Percentiles rank a stretch among this genome's conserved stretches.
These are phyloP conservation scores for Podospora appendiculata DNA, from an alignment of 495 filamentous ascomycete genomes.

Conservation along the genomic window DNA sequence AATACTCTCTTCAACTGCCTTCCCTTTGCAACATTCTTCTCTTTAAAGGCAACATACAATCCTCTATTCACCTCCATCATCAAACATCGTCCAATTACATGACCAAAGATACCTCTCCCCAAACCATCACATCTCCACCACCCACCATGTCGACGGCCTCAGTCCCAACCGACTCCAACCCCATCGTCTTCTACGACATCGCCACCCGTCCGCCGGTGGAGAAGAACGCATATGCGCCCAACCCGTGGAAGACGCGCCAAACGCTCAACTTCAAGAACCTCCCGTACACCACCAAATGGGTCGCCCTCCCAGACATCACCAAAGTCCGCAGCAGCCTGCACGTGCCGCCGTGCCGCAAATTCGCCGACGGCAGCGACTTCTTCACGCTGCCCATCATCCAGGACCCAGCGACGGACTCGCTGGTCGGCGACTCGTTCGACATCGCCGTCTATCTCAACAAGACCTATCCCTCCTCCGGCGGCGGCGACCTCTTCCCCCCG, in stretches of 20 bases:
- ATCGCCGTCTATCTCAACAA: slow-evolving; percentile 51
- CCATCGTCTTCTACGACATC: slow-evolving; percentile 52
- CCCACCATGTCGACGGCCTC: too few species aligned
- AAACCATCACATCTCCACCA: too few species aligned
- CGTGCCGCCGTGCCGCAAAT: slow-evolving; percentile 41
- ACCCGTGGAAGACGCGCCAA: slow-evolving; percentile 53
- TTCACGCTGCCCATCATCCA: slow-evolving; percentile 52
- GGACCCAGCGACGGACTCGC: slow-evolving; percentile 32
- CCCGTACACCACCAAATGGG: slow-evolving; percentile 44
- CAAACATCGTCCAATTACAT: too few species aligned
- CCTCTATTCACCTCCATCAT: too few species aligned
- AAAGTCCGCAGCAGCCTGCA: slow-evolving; percentile 35
- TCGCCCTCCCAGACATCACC: slow-evolving; percentile 41
- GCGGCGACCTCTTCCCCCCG: slow-evolving; percentile 31
- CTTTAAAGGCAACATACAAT: too few species aligned
- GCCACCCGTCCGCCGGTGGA: slow-evolving; percentile 30
- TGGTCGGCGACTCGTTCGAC: slow-evolving; percentile 56
- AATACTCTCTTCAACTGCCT: too few species aligned
- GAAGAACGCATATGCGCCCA: slow-evolving; percentile 32
- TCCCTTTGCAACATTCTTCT: too few species aligned
- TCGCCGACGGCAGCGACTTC: slow-evolving; percentile 49
- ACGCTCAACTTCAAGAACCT: slow-evolving; percentile 55
- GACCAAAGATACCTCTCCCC: too few species aligned
- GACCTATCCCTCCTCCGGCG: slow-evolving; percentile 32
- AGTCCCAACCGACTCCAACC: too few species aligned